phyloP scores from a whole-genome alignment of 1,139 yeast species.

The Yamadazyma trypodendri region DNA sequence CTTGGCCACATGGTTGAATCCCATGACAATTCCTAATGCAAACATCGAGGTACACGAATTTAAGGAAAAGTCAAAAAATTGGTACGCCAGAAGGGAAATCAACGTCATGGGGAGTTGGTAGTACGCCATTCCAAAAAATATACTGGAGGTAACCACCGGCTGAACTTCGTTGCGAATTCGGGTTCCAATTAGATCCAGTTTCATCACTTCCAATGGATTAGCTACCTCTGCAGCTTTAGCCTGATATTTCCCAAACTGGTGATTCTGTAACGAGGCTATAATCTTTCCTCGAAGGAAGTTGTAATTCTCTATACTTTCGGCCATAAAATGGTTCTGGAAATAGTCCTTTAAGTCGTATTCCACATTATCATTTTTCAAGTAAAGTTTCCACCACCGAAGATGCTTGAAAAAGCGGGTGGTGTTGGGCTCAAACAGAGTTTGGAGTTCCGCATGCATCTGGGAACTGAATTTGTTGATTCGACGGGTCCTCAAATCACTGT shows the following conservation, averaged over 20 bases:
- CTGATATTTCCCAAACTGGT: constrained; percentile 20
- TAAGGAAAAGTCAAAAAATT: constrained; percentile 33
- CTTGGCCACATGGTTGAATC: constrained; percentile 44
- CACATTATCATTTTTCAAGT: constrained; percentile 44
- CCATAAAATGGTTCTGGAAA: constrained; percentile 37
- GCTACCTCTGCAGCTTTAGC: constrained; percentile 8
- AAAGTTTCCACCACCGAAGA: constrained; percentile 46
- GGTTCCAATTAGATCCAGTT: constrained; percentile 27
- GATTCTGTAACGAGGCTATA: constrained; percentile 26
- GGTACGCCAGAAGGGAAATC: constrained; percentile 31
- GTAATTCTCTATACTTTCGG: constrained; percentile 38
- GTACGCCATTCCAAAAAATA: constrained; percentile 31
- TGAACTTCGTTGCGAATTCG: constrained; percentile 35
- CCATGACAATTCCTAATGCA: constrained; percentile 42
- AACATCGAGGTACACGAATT: constrained; percentile 37
- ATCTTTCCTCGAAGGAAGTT: constrained; percentile 40
- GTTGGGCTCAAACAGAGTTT: constrained; percentile 32
- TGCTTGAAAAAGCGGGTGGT: constrained; percentile 30
- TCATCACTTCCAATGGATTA: constrained; percentile 36
- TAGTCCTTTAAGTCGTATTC: constrained; percentile 46
- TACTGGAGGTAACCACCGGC: constrained; percentile 33
- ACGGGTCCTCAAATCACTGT: constrained; percentile 17
- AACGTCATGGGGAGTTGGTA: constrained; percentile 43
- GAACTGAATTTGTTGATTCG: constrained; percentile 32
- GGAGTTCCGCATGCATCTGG: constrained; percentile 39